Evolutionary conservation across 768 basidiomycete genomes (phyloP).

Genomic region (Lentinula lateritia): DNA sequence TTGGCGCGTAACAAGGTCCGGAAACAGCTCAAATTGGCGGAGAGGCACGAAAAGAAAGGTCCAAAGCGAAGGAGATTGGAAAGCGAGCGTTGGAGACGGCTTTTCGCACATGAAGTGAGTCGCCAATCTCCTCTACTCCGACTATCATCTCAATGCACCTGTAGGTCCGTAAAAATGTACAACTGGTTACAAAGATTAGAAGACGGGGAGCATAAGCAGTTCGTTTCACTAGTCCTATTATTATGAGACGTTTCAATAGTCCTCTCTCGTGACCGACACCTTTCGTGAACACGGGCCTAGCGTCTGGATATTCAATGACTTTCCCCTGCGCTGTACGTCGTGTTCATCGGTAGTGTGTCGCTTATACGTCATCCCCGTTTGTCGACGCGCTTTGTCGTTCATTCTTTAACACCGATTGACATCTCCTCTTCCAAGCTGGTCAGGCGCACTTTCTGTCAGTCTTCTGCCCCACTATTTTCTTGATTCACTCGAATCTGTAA

Average conservation of each 20-base stretch:
- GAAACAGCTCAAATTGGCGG: constrained; percentile 38
- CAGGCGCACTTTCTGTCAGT: constrained; percentile 1
- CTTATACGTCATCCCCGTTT: neutral
- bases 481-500: neutral
- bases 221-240: neutral
- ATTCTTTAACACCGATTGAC: neutral
- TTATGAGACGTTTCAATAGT: neutral
- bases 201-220: constrained; percentile 60
- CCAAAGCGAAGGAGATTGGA: constrained; percentile 67
- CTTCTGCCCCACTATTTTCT: neutral
- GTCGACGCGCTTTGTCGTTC: neutral
- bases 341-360: neutral
- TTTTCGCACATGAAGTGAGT: constrained; percentile 74
- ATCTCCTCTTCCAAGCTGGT: neutral
- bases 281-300: neutral
- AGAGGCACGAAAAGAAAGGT: constrained; percentile 81
- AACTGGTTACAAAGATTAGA: constrained; percentile 74
- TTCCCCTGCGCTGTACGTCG: neutral
- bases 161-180: constrained; percentile 83
- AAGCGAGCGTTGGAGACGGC: constrained; percentile 75
- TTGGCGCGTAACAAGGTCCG: constrained; percentile 53
- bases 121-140: constrained; percentile 9
- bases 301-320: neutral
- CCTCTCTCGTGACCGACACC: neutral
- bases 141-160: constrained; percentile 11